These are phyloP conservation scores for Stephanodiscus triporus DNA, from an alignment of 108 stramenopile genomes.

Conservation along the genomic window DNA sequence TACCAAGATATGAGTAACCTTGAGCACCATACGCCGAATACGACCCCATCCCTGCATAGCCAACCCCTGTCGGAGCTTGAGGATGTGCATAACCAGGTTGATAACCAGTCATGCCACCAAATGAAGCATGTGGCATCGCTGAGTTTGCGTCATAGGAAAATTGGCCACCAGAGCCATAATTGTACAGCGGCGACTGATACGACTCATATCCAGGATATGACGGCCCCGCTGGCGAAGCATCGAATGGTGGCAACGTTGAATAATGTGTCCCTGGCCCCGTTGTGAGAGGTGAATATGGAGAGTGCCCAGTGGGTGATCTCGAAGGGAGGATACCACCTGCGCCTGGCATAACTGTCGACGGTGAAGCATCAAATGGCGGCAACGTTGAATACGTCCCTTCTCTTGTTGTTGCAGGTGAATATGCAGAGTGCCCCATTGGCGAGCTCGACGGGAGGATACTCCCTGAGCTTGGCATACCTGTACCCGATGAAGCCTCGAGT, in stretches of 20 bases:
- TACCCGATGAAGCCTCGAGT: not conserved
- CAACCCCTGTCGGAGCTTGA: not conserved
- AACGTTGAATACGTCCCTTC: constrained; percentile 19
- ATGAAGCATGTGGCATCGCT: constrained; percentile 5
- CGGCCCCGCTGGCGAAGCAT: constrained; percentile 11
- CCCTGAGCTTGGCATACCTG: constrained; percentile 1
- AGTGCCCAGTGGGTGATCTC: constrained; percentile 10
- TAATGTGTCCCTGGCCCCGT: constrained; percentile 17
- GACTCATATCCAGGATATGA: constrained; percentile 15
- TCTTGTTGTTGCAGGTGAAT: constrained; percentile 8
- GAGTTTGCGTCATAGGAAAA: constrained; percentile 8
- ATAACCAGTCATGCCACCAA: constrained; percentile 7
- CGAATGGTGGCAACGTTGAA: constrained; percentile 15
- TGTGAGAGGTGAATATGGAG: constrained; percentile 6
- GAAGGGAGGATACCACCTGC: constrained; percentile 15
- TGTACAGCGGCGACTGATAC: constrained; percentile 24
- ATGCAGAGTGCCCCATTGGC: constrained; percentile 4
- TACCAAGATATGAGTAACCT: constrained; percentile 18
- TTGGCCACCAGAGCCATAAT: constrained; percentile 31
- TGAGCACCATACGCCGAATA: constrained; percentile 26
- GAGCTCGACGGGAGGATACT: constrained; percentile 11
- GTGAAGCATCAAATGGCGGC: constrained; percentile 12
- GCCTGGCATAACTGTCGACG: constrained; percentile 10
- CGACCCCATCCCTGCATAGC: constrained; percentile 15
- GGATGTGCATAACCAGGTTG: constrained; percentile 17